Evolutionary conservation across 2,329 filamentous ascomycete genomes (phyloP), one percentile per base, ranked within the genome.

Genomic region (Stagonosporopsis tanaceti): DNA sequence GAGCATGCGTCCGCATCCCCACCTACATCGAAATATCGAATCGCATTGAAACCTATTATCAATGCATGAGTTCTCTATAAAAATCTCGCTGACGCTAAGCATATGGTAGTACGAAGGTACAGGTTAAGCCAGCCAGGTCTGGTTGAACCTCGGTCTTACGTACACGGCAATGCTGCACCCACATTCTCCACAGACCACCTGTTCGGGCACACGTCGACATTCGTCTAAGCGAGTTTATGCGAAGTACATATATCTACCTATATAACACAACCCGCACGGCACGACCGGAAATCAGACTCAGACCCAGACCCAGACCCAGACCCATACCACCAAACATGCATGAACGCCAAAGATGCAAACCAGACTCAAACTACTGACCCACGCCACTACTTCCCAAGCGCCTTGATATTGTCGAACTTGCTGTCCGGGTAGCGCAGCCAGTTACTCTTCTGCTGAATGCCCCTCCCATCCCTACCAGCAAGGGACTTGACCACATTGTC

Each of bases 321-420:
- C 39, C 32, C 32, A 24, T 32, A 28, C 22, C 25, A 27, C 20
- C 46, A 25, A 50, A 20, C n/a, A 60, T 57, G 61, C 61, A 67
- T 62, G 44, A 62, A 60, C 56, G 54, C 63, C 63, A 50, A 47
- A 34, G 44, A 60, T 60, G 57, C 57, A 48, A 37, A 30, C 4
- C n/a, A 8, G 20, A 20, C 20, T 20, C 20, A 34, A 14, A 30
- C 38, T 11, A 17, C n/a, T 17, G 4, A 27, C 22, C 11, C 44
- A 35, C 12, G 12, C 28, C 9, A 12, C 48, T 44, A 53, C 15
- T 30, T 12, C 11, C 39, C 52, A 42, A 58, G 38, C 39, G 53
- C 57, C 48, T 54, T 63, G 30, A 66, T 58, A 67, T 87, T 87
- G 17, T 84, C 82, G 62, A 81, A 87, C 65, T 80, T 77, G 17